Evolutionary conservation across 2,329 filamentous ascomycete species (phyloP).

Genomic region (Leptographium wingfieldii): DNA sequence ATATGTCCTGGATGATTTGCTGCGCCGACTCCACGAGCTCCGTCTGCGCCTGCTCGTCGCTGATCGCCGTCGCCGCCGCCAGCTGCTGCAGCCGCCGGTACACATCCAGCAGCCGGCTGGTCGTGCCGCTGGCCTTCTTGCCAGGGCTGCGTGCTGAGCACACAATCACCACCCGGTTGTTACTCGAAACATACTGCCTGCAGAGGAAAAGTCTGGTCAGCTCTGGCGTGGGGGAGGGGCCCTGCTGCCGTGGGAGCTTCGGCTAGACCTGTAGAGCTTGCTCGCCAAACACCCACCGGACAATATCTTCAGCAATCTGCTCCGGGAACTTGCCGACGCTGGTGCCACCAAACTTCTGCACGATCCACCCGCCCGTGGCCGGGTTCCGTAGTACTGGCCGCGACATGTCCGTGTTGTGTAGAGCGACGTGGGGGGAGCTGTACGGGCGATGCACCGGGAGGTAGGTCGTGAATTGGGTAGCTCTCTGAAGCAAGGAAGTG

Average conservation of each 20-base stretch:
- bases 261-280: too few species aligned
- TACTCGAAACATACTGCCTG: constrained; percentile 14
- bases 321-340: constrained; percentile 44
- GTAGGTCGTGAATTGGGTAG: neutral
- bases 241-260: too few species aligned
- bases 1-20: constrained; percentile 67
- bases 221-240: too few species aligned
- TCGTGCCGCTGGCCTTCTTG: constrained; percentile 90
- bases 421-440: neutral
- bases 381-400: constrained; percentile 9
- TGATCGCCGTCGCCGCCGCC: constrained; percentile 30
- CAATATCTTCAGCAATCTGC: constrained; percentile 19
- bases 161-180: constrained; percentile 75
- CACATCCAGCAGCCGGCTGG: constrained; percentile 63
- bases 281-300: constrained; percentile 9
- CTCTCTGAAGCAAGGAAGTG: neutral
- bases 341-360: constrained; percentile 50
- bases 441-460: neutral
- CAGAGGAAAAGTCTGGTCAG: neutral
- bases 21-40: constrained; percentile 52
- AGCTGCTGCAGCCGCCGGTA: constrained; percentile 44
- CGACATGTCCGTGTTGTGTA: constrained; percentile 5
- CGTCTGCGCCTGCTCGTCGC: constrained; percentile 37
- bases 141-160: constrained; percentile 92
- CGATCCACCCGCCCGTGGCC: constrained; percentile 30